phyloP scores from a whole-genome alignment of 176 grass and related monocot genomes.

The Carex littledalei region DNA sequence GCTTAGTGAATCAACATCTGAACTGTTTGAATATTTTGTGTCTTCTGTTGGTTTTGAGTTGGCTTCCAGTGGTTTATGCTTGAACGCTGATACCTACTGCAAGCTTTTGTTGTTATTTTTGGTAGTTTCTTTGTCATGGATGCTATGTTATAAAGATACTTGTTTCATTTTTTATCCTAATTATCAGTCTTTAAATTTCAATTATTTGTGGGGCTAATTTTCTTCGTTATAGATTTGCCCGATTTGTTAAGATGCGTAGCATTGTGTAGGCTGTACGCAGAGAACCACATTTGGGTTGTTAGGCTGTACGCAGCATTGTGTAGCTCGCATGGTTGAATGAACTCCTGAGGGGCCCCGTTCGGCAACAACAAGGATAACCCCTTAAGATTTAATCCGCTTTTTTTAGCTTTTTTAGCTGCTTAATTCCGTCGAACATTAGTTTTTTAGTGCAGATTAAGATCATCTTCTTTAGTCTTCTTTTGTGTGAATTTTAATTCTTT shows the following conservation, averaged over 20 bases:
- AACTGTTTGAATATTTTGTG: not conserved
- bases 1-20: not conserved
- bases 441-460: too few relatives aligned
- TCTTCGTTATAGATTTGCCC: not conserved
- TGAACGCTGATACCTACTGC: not conserved
- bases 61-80: not conserved
- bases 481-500: too few relatives aligned
- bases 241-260: not conserved
- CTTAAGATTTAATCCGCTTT: accelerated
- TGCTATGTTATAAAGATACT: not conserved
- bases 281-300: not conserved
- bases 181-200: not conserved
- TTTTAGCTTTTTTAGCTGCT: too few relatives aligned
- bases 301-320: too few relatives aligned
- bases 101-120: constrained; percentile 9
- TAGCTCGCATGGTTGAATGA: too few relatives aligned
- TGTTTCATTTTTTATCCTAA: not conserved
- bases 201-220: not conserved
- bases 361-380: accelerated
- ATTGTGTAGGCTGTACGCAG: too few relatives aligned
- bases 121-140: not conserved
- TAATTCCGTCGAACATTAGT: too few relatives aligned
- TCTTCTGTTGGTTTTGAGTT: not conserved
- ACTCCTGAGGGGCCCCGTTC: too few relatives aligned
- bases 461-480: too few relatives aligned